Evolutionary conservation across 306 rosid species (phyloP), one percentile per base, ranked within the genome.

Genomic region (Trifolium repens): DNA sequence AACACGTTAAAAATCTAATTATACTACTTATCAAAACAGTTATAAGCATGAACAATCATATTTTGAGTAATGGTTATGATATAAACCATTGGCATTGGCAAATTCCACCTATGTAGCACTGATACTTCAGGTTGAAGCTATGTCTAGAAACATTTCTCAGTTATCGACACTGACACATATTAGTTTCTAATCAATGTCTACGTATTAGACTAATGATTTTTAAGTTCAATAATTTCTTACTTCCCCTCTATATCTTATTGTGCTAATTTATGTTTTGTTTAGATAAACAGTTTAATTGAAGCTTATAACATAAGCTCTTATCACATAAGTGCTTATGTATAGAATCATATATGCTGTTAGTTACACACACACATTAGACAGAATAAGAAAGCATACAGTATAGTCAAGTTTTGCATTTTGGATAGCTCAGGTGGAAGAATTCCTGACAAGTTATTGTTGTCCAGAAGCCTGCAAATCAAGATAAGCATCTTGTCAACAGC

Each of bases 371-470:
- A 71, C 24, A 50, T 66, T 17, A 27, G 12, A 44, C 6, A 76
- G 69, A 75, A 65, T 32, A 69, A 71, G 66, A 82, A 82, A 77
- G 66, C 83, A 74, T 84, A 87, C 91, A 87, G 27, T 72, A 87
- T 92, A 35, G 26, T 67, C 63, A 96, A 83, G 3, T 0, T 78
- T 37, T 90, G 91, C 80, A 87, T 44, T 7, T 83, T 2, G 16
- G 79, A 90, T 40, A 96, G 79, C 77, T 85, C 84, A 0, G 77
- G 66, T 0, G 99, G 99, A 68, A 96, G 97, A 79, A 24, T 55
- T 83, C 99, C 99, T 16, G 98, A 69, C 78, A 96, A 74, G 16
- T 96, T 92, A 90, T 96, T 96, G 69, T 90, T 89, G 84, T 96
- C 99, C 8, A 96, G 88, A 77, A 96, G 97, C 76, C 99, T 96